Evolutionary conservation across 176 grass and related monocot genomes (phyloP), one percentile per base, ranked within the genome.

Genomic region (Carex scoparia): DNA sequence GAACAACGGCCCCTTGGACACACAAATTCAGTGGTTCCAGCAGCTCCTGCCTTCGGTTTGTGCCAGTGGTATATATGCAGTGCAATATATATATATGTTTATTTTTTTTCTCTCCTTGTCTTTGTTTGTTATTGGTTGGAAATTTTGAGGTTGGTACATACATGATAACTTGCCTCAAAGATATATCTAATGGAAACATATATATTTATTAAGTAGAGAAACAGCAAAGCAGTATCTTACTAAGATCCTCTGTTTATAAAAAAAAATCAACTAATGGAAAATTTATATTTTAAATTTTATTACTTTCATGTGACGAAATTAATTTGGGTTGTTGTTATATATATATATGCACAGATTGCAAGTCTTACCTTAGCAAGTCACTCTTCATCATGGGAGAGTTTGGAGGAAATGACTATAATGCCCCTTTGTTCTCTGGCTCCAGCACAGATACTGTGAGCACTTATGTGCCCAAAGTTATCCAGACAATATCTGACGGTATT

Each of bases 371-470:
- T 3, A 85, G 72, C 49, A 91, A 65, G 0, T 95, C 89, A 0
- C 65, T 95, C 6, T 88, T 95, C 84, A 80, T 95, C 46, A 14
- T 93, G 0, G 94, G 94, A 61, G 94, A 93, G 84, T 95, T 95
- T 27, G 91, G 94, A 10, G 91, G 91, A 8, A 93, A 98, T 87
- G 92, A 98, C 83, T 98, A 98, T 88, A 94, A 94, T 84, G 88
- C 92, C 1, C 68, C 87, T 0, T 48, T 94, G 18, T 94, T 98
- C 84, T 62, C 57, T 31, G 89, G 95, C 55, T 69, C 79, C 86
- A 67, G 86, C 57, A 40, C 92, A 1, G 82, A 85, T 30, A 85
- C 89, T 66, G 89, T 88, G 28, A 83, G 15, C n/a, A 63, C 86
- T 80, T 94, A 90, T 48, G 86, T 89, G 49, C 89, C 91, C 1